phyloP scores from a whole-genome alignment of 208 protist species.

The Wallacemonas sp. region DNA sequence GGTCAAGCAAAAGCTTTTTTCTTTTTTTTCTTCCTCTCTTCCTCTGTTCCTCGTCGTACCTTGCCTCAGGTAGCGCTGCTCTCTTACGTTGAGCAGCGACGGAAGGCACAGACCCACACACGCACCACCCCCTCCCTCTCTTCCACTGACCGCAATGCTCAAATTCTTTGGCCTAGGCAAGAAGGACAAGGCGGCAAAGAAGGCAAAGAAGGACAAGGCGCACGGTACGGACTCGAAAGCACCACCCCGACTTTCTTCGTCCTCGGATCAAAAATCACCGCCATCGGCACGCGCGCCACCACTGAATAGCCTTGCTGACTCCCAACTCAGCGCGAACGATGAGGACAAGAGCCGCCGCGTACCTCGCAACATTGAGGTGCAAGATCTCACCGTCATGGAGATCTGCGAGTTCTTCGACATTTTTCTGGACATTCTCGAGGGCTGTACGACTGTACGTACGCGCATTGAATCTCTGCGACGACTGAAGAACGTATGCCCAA shows the following conservation, averaged over 20 bases:
- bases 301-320: neutral
- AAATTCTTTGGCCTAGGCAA: slow-evolving; percentile 35
- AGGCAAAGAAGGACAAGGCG: slow-evolving; percentile 17
- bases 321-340: neutral
- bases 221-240: neutral
- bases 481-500: slow-evolving; percentile 23
- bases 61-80: neutral
- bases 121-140: neutral
- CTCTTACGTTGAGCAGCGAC: neutral
- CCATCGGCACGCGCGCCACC: slow-evolving; percentile 11
- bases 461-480: slow-evolving; percentile 26
- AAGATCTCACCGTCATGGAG: slow-evolving; percentile 35
- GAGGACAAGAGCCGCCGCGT: slow-evolving; percentile 5
- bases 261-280: neutral
- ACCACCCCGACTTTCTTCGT: neutral
- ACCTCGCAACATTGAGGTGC: slow-evolving; percentile 18
- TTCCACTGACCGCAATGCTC: slow-evolving; percentile 7
- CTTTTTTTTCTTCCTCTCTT: slow-evolving; percentile 4
- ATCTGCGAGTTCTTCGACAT: slow-evolving; percentile 40
- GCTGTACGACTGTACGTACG: slow-evolving; percentile 17
- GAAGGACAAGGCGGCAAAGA: slow-evolving; percentile 34
- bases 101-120: neutral
- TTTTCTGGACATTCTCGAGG: slow-evolving; percentile 29
- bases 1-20: slow-evolving; percentile 6
- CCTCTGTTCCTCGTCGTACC: neutral